These are phyloP conservation scores for Nakazawaea peltata DNA, from an alignment of 805 yeast species.

Conservation along the genomic window DNA sequence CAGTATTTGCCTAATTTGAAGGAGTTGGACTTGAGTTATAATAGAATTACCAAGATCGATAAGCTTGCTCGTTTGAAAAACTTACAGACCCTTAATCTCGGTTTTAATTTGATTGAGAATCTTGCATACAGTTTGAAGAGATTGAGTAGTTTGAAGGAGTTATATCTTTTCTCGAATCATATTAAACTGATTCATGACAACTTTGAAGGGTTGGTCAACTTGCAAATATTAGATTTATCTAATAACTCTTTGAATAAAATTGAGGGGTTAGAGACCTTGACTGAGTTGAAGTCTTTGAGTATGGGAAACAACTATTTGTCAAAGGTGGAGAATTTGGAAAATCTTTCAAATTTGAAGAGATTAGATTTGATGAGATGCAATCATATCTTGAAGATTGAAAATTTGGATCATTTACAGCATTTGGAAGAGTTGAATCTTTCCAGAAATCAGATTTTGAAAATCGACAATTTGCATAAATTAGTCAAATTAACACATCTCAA, in stretches of 20 bases:
- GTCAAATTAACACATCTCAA: slow-evolving; percentile 50
- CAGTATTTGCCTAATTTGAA: slow-evolving; percentile 3
- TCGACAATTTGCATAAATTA: slow-evolving; percentile 48
- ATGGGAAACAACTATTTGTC: slow-evolving; percentile 54
- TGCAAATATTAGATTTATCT: slow-evolving; percentile 21
- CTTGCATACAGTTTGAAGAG: slow-evolving; percentile 4
- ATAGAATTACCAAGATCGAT: slow-evolving; percentile 53
- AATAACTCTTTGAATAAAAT: slow-evolving; percentile 26
- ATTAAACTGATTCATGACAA: slow-evolving; percentile 65
- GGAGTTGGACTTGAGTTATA: slow-evolving; percentile 13
- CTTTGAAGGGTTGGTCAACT: slow-evolving; percentile 39
- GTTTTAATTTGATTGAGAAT: slow-evolving; percentile 8
- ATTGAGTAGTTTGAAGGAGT: slow-evolving; percentile 5
- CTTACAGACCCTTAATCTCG: slow-evolving; percentile 6
- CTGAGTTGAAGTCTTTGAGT: slow-evolving; percentile 60
- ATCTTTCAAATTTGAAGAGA: slow-evolving; percentile 66
- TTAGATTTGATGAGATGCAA: slow-evolving; percentile 23
- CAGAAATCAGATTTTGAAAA: slow-evolving; percentile 54
- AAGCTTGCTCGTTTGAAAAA: slow-evolving; percentile 24
- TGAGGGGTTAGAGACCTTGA: slow-evolving; percentile 45
- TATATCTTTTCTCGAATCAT: slow-evolving; percentile 18
- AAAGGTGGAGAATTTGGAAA: slow-evolving; percentile 52
- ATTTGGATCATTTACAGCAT: slow-evolving; percentile 31
- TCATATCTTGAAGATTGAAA: slow-evolving; percentile 5
- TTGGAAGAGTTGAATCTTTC: slow-evolving; percentile 80